A percentile compares a stretch with the other conserved stretches of the same genome.
These are phyloP conservation scores for Kwoniella sp. DNA, from an alignment of 768 basidiomycete species.

Conservation along the genomic window DNA sequence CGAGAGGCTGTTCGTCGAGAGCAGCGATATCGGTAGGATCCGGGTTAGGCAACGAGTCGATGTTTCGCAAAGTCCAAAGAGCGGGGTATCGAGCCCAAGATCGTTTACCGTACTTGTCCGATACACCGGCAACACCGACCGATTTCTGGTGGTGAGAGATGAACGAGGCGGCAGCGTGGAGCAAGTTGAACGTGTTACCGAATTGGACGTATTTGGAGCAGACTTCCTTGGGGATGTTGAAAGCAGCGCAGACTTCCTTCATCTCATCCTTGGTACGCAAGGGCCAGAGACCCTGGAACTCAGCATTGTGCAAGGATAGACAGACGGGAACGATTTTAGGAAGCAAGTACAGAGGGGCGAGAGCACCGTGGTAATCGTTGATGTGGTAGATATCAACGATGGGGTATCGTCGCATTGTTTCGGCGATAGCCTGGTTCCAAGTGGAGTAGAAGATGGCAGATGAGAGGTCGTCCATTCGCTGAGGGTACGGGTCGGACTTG, in stretches of 20 bases:
- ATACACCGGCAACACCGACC: slow-evolving; percentile 91
- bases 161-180: slow-evolving; percentile 89
- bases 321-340: slow-evolving; percentile 89
- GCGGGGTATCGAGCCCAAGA: slow-evolving; percentile 96
- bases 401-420: slow-evolving; percentile 81
- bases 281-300: slow-evolving; percentile 95
- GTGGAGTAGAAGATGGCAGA: slow-evolving; percentile 98
- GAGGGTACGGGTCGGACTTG: slow-evolving; percentile 91
- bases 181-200: slow-evolving; percentile 93
- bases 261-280: slow-evolving; percentile 95
- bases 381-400: slow-evolving; percentile 91
- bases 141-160: slow-evolving; percentile 92
- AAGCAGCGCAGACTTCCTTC: slow-evolving; percentile 97
- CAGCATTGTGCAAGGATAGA: slow-evolving; percentile 91
- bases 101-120: slow-evolving; percentile 93
- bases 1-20: slow-evolving; percentile 72
- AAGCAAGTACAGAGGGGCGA: slow-evolving; percentile 85
- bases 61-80: slow-evolving; percentile 91
- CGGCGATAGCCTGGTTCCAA: slow-evolving; percentile 95
- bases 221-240: slow-evolving; percentile 94
- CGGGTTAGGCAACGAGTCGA: slow-evolving; percentile 92
- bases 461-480: slow-evolving; percentile 94
- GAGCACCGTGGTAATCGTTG: slow-evolving; percentile 90
- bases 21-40: slow-evolving; percentile 91
- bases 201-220: slow-evolving; percentile 97